Evolutionary conservation across 2,329 filamentous ascomycete species (phyloP).

Genomic region (Ophiostoma piceae): DNA sequence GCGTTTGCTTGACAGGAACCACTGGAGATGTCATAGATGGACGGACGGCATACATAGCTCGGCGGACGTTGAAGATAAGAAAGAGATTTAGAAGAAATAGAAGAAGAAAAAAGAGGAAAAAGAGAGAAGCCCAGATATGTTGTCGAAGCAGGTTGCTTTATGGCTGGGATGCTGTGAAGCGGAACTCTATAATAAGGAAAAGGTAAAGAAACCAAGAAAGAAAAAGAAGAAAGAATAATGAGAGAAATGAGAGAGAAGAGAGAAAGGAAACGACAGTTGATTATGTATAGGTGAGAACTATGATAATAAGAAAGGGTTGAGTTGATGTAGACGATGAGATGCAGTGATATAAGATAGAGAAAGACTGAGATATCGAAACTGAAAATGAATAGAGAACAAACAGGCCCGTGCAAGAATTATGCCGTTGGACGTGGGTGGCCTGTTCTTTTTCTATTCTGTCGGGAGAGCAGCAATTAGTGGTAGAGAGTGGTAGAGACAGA

Average conservation of each 20-base stretch:
- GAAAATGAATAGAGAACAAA: background rate
- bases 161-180: constrained; percentile 16
- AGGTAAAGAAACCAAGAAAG: background rate
- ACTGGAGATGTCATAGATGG: constrained; percentile 37
- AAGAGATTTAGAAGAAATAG: too few species aligned
- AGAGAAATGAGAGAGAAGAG: background rate
- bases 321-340: background rate
- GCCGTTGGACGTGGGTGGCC: constrained; percentile 1
- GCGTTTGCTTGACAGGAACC: constrained; percentile 16
- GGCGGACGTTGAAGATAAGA: background rate
- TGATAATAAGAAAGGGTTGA: background rate
- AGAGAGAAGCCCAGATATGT: constrained; percentile 1
- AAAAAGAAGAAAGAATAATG: background rate
- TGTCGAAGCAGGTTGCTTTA: constrained; percentile 11
- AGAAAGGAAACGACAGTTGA: background rate
- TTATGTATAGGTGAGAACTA: background rate
- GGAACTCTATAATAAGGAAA: background rate
- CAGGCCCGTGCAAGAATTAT: constrained; percentile 11
- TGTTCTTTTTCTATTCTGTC: constrained; percentile 14
- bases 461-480: background rate
- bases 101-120: background rate
- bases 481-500: background rate
- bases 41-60: constrained; percentile 46
- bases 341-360: background rate
- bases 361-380: background rate